Percentiles rank a stretch among this genome's conserved stretches.
Conservation (phyloP, 768 basidiomycete species). For the Phanerochaete sordida region DNA sequence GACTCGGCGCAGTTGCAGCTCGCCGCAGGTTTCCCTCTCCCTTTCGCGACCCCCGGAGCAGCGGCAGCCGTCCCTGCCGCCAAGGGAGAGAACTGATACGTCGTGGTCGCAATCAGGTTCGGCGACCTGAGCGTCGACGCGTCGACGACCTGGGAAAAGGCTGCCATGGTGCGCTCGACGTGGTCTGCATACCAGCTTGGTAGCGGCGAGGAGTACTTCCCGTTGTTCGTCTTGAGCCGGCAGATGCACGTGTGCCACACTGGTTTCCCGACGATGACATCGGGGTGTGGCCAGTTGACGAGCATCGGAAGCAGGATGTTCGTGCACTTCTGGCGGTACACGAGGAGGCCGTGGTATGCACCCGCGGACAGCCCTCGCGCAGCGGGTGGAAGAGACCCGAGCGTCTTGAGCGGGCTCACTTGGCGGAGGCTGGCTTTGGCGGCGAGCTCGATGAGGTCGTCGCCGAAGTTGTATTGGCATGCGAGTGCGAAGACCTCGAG, state of each 20-base stretch:
- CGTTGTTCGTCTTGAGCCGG: too few relatives aligned
- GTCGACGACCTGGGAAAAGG: not conserved
- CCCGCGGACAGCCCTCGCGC: not conserved
- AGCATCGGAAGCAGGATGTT: not conserved
- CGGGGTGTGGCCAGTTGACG: not conserved
- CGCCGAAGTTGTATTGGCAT: not conserved
- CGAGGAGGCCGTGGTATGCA: not conserved
- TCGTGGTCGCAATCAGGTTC: not conserved
- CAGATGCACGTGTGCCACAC: not conserved
- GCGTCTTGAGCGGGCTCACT: not conserved
- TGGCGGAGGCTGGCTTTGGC: not conserved
- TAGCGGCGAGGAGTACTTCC: not conserved
- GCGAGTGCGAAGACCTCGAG: not conserved
- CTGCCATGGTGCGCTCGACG: not conserved
- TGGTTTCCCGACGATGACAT: not conserved
- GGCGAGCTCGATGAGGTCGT: not conserved
- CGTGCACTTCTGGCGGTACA: conserved; percentile 4
- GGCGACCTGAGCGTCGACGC: not conserved
- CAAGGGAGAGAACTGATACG: too few relatives aligned
- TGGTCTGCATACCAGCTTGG: not conserved
- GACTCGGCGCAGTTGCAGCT: not conserved
- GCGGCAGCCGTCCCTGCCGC: too few relatives aligned
- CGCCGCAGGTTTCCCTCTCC: not conserved
- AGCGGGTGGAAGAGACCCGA: not conserved
- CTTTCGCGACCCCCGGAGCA: too few relatives aligned